Evolutionary conservation across 306 rosid genomes (phyloP), one percentile per base, ranked within the genome.

Genomic region (Quillaja saponaria): DNA sequence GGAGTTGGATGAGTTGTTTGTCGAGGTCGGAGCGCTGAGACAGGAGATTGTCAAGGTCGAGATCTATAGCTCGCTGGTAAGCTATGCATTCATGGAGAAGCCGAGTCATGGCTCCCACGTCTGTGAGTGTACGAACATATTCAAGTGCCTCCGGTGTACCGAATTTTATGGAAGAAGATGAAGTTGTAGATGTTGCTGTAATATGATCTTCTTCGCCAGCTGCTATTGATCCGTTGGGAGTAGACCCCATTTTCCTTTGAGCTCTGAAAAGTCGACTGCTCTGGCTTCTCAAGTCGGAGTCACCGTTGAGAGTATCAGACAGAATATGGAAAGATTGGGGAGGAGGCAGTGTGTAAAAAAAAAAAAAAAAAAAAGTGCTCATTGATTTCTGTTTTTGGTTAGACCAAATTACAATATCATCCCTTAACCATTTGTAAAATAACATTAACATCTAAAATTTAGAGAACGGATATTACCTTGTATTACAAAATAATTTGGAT

Each of bases 21-120:
- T 91, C 95, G 40, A 91, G 92, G 72, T 88, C 90, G 39, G 84
- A 49, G 47, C 88, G 96, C 40, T 82, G 98, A 4, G 92, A 82
- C 40, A 91, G 79, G 66, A 91, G 85, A 38, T 44, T 59, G 52
- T 91, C 96, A 7, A 86, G 95, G 34, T 86, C 80, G 20, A 75
- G 68, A 59, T 91, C 96, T 13, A 82, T 40, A 34, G 80, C 75
- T 51, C 88, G 58, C 63, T 82, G 85, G 74, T 79, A 73, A 0
- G 88, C 88, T 1, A 82, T 79, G 78, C 88, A 82, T 64, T 82
- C 85, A 37, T 82, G 84, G 63, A 79, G 85, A 18, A 82, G 80
- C n/a, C 88, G 75, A 14, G 88, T 82, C 88, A 82, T 79, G 19
- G 85, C 74, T 13, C 85, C 80, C 5, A 82, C 82, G 55, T 82